Evolutionary conservation across 345 rosid genomes (phyloP), one percentile per base, ranked within the genome.

Genomic region (Aurinia saxatilis): DNA sequence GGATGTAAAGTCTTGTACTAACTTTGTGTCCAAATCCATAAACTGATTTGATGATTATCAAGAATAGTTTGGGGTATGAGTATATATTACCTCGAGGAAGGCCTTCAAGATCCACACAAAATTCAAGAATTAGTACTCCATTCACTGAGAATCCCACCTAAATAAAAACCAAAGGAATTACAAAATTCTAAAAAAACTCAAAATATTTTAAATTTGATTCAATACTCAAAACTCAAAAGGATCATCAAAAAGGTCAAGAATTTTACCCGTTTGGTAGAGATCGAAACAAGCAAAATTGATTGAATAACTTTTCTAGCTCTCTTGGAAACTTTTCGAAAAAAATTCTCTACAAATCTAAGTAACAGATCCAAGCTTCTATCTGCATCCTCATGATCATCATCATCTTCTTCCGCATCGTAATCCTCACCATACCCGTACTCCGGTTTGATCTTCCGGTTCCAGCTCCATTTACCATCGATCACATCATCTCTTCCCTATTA

Each of bases 51-150:
- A n/a, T n/a, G n/a, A n/a, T n/a, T n/a, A n/a, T n/a, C n/a, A n/a
- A n/a, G n/a, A n/a, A n/a, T n/a, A n/a, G n/a, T n/a, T n/a, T n/a
- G n/a, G n/a, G n/a, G n/a, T n/a, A n/a, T n/a, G n/a, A n/a, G n/a
- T n/a, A 23, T 21, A 29, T 39, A 9, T 74, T 78, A 86, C 98
- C 96, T 88, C 95, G 49, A 91, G 95, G 78, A 91, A 86, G 30
- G 95, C 98, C 75, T 84, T 91, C 77, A 84, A 65, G 57, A 91
- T 66, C 98, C 98, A 86, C 76, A 92, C n/a, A 63, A 71, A 92
- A 86, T 5, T 93, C 82, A 72, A 86, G 85, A 53, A 86, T 54
- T 17, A 91, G 75, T 41, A 86, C 89, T 23, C 95, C 98, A 52
- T 86, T 83, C 30, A 92, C 98, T 1, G 96, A 83, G 73, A 92